Evolutionary conservation across 1,139 yeast genomes (phyloP).

Genomic region (Yamadazyma sp.): DNA sequence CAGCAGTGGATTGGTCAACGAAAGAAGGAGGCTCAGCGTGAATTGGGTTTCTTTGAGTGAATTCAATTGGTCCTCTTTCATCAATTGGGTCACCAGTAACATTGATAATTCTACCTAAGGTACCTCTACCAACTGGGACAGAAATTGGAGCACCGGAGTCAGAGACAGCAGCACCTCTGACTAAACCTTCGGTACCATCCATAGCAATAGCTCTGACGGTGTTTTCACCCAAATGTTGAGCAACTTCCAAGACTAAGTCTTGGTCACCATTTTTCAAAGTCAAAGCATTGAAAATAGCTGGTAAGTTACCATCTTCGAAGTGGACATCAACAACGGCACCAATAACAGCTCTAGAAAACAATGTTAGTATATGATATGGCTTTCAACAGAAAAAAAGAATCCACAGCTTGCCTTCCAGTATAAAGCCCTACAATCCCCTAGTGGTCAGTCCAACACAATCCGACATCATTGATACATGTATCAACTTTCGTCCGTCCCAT

Average conservation of each 20-base stretch:
- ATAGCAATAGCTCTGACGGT: constrained; percentile 99
- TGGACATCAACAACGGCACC: constrained; percentile 99
- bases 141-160: constrained; percentile 99
- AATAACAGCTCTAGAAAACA: constrained; percentile 78
- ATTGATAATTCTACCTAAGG: constrained; percentile 97
- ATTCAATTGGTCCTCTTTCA: constrained; percentile 97
- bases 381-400: too few species aligned
- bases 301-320: constrained; percentile 95
- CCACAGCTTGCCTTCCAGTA: neutral
- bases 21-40: constrained; percentile 97
- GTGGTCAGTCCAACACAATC: too few species aligned
- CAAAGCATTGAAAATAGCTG: constrained; percentile 96
- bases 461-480: neutral
- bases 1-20: constrained; percentile 95
- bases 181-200: constrained; percentile 99
- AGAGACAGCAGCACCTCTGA: constrained; percentile 88
- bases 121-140: constrained; percentile 98
- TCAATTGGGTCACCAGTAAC: constrained; percentile 99
- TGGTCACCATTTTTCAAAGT: constrained; percentile 73
- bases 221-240: constrained; percentile 99
- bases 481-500: neutral
- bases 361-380: constrained; percentile 12
- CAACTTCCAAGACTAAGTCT: constrained; percentile 90
- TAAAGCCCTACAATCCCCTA: too few species aligned
- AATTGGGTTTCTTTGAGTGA: constrained; percentile 92